Conservation (phyloP, 2,329 filamentous ascomycete species). For the Colletotrichum plurivorum region DNA sequence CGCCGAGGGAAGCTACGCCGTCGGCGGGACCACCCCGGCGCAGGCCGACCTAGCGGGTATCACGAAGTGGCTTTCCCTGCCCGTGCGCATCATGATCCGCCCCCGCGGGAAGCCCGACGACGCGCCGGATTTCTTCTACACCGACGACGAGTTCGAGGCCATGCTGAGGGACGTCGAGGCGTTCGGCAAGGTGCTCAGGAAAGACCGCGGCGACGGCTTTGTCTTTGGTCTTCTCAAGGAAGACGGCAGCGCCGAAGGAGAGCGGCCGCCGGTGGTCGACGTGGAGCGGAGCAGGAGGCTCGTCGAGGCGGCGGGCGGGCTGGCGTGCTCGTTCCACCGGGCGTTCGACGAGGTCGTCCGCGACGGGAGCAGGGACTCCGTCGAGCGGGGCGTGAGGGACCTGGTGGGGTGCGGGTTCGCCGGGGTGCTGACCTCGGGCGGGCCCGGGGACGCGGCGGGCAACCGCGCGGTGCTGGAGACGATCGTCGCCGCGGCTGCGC, state of each 20-base stretch:
- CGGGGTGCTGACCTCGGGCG: slow-evolving; percentile 68
- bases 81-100: slow-evolving; percentile 70
- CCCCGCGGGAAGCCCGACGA: slow-evolving; percentile 55
- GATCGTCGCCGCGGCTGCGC: slow-evolving; percentile 48
- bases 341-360: slow-evolving; percentile 66
- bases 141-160: slow-evolving; percentile 54
- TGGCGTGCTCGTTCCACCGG: slow-evolving; percentile 67
- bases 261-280: slow-evolving; percentile 49
- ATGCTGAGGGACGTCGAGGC: slow-evolving; percentile 55
- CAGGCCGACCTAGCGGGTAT: slow-evolving; percentile 53
- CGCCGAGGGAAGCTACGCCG: slow-evolving; percentile 62
- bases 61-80: slow-evolving; percentile 47
- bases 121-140: slow-evolving; percentile 64
- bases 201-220: slow-evolving; percentile 65
- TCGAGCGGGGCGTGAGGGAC: slow-evolving; percentile 48
- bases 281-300: slow-evolving; percentile 55
- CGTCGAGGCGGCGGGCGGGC: slow-evolving; percentile 57
- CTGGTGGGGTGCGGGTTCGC: slow-evolving; percentile 62
- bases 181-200: slow-evolving; percentile 55
- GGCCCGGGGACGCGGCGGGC: slow-evolving; percentile 55
- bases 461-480: slow-evolving; percentile 55
- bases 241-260: neutral
- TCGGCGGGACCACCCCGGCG: slow-evolving; percentile 67
- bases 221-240: slow-evolving; percentile 65
- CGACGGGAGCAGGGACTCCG: slow-evolving; percentile 38